Conservation (phyloP, 2,329 filamentous ascomycete genomes). For the Phyllosticta citrichinensis region DNA sequence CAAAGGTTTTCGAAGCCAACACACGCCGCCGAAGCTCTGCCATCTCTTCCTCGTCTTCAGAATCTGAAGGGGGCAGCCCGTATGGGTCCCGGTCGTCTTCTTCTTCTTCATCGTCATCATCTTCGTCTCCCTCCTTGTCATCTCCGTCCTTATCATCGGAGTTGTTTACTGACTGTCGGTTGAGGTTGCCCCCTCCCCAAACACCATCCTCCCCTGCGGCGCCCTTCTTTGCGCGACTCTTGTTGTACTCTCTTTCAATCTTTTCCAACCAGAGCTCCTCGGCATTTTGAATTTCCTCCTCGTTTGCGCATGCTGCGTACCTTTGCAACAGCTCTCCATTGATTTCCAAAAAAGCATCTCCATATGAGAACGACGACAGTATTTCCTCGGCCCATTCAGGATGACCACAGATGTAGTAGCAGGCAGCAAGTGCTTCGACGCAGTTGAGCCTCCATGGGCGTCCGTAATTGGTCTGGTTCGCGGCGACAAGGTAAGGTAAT, state of each 20-base stretch:
- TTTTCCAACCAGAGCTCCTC: constrained; percentile 83
- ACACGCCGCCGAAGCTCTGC: constrained; percentile 82
- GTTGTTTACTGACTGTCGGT: constrained; percentile 45
- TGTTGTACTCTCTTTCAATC: constrained; percentile 79
- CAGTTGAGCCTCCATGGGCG: constrained; percentile 93
- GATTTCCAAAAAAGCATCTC: constrained; percentile 79
- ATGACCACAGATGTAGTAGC: constrained; percentile 87
- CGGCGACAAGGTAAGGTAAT: constrained; percentile 88
- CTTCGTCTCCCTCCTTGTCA: constrained; percentile 30
- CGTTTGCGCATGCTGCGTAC: constrained; percentile 75
- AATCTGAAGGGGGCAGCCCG: constrained; percentile 62
- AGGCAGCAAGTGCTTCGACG: constrained; percentile 85
- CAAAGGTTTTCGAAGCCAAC: constrained; percentile 83
- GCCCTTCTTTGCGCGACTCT: constrained; percentile 59
- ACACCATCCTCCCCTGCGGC: constrained; percentile 55
- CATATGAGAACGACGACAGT: constrained; percentile 78
- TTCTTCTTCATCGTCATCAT: constrained; percentile 31
- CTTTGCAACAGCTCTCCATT: constrained; percentile 71
- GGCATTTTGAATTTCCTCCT: constrained; percentile 70
- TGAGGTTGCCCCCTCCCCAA: constrained; percentile 87
- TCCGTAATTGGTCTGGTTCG: constrained; percentile 95
- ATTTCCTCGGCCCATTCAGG: constrained; percentile 82
- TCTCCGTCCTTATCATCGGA: constrained; percentile 41
- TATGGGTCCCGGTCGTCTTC: constrained; percentile 55
- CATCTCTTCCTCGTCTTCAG: constrained; percentile 82